Percentiles rank a stretch among this genome's conserved stretches.
Conservation (phyloP, 495 filamentous ascomycete species). For the Penicillium mononematosum region DNA sequence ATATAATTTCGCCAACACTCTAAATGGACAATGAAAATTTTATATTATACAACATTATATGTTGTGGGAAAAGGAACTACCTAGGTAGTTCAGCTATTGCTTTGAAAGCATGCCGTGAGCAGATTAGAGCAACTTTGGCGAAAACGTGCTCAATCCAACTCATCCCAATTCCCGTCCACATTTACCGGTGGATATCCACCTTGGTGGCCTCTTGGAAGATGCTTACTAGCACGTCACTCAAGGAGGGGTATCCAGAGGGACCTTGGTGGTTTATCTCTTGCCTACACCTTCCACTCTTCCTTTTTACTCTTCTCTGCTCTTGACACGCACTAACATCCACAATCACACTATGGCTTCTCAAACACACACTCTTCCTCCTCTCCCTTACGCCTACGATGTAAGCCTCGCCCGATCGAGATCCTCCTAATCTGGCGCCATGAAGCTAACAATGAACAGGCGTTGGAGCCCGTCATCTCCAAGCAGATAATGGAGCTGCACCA, state of each 20-base stretch:
- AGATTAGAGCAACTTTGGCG: not conserved
- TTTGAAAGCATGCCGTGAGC: not conserved
- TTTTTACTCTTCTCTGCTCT: not conserved
- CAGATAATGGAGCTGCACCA: constrained; percentile 95
- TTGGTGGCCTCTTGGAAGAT: constrained; percentile 14
- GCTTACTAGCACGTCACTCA: constrained; percentile 3
- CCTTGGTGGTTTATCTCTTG: constrained; percentile 14
- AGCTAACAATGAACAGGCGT: constrained; percentile 51
- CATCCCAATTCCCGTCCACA: not conserved
- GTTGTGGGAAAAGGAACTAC: too few relatives aligned
- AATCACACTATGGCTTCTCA: constrained; percentile 14
- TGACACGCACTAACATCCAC: not conserved
- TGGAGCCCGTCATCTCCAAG: constrained; percentile 90
- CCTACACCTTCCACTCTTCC: not conserved
- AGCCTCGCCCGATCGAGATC: not conserved
- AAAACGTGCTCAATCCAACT: constrained; percentile 17
- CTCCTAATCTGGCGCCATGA: not conserved
- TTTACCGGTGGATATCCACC: constrained; percentile 11
- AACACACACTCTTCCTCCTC: constrained; percentile 37
- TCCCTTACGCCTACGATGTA: constrained; percentile 49
- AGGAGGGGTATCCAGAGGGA: constrained; percentile 17
- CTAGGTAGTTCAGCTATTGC: too few relatives aligned
- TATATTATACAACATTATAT: too few relatives aligned
- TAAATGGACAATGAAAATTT: too few relatives aligned
- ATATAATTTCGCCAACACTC: too few relatives aligned